Evolutionary conservation across 2,329 filamentous ascomycete species (phyloP).

Genomic region (Falciphora oryzae): DNA sequence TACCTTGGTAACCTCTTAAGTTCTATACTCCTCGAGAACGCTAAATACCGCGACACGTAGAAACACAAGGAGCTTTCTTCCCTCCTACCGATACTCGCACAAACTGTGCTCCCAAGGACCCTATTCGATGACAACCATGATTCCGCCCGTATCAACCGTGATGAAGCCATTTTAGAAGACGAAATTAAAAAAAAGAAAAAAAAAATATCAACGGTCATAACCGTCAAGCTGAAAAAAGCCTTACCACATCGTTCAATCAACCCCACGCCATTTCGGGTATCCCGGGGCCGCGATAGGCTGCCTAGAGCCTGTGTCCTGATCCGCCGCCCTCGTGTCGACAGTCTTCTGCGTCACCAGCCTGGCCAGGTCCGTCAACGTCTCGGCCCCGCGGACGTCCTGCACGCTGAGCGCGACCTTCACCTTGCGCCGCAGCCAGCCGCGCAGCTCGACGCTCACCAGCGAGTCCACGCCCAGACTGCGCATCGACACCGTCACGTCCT

Average conservation of each 20-base stretch:
- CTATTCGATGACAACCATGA: too few relatives aligned
- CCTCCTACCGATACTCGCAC: too few relatives aligned
- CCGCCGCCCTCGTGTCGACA: background rate
- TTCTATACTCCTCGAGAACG: background rate
- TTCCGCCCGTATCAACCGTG: too few relatives aligned
- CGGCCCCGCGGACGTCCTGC: slow-evolving; percentile 5
- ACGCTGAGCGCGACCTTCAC: slow-evolving; percentile 16
- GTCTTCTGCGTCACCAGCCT: slow-evolving; percentile 3
- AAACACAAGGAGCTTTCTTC: background rate
- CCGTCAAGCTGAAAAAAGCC: too few relatives aligned
- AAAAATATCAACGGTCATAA: too few relatives aligned
- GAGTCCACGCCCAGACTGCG: slow-evolving; percentile 22
- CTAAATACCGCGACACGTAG: background rate
- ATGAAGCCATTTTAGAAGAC: too few relatives aligned
- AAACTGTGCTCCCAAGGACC: too few relatives aligned
- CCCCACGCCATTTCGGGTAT: too few relatives aligned
- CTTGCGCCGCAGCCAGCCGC: slow-evolving; percentile 21
- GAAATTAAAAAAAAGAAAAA: too few relatives aligned
- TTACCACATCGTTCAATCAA: too few relatives aligned
- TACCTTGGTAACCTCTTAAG: background rate
- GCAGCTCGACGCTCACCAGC: slow-evolving; percentile 23
- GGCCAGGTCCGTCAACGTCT: slow-evolving; percentile 1
- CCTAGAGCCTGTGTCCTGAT: background rate
- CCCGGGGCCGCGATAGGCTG: background rate
- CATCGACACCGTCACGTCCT: slow-evolving; percentile 13